Conservation (phyloP, 805 yeast species). For the Candida takata region DNA sequence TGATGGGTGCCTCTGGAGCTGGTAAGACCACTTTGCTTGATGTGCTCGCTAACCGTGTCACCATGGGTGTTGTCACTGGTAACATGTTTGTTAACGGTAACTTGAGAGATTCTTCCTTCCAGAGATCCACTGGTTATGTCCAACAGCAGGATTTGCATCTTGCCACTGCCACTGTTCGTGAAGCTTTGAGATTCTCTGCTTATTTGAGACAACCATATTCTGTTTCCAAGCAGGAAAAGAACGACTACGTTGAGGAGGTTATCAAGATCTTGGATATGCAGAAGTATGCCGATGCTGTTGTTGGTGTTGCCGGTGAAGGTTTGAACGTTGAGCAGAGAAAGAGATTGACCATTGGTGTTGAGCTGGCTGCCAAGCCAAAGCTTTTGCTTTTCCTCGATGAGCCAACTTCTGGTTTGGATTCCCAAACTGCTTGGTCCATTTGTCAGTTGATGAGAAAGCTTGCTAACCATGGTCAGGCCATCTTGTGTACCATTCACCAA, state of each 20-base stretch:
- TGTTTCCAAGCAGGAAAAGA: conserved; percentile 48
- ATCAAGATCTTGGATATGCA: conserved; percentile 58
- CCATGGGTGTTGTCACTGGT: conserved; percentile 65
- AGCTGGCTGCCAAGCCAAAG: conserved; percentile 58
- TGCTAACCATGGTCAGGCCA: conserved; percentile 56
- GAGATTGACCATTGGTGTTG: conserved; percentile 62
- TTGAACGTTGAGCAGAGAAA: conserved; percentile 59
- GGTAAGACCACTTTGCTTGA: conserved; percentile 73
- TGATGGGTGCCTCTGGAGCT: conserved; percentile 76
- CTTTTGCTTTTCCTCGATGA: conserved; percentile 55
- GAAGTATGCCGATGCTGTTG: conserved; percentile 61
- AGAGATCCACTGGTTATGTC: conserved; percentile 49
- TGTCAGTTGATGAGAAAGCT: conserved; percentile 53
- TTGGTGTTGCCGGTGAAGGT: conserved; percentile 71
- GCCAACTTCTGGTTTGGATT: conserved; percentile 64
- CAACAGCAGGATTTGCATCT: conserved; percentile 74
- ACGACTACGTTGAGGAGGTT: conserved; percentile 58
- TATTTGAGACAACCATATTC: conserved; percentile 54
- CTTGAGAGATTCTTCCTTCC: conserved; percentile 53
- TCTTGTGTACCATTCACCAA: conserved; percentile 78
- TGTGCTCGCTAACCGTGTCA: conserved; percentile 63
- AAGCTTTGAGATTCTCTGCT: conserved; percentile 62
- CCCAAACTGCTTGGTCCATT: conserved; percentile 63
- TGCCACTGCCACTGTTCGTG: conserved; percentile 61
- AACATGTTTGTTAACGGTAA: conserved; percentile 61